Evolutionary conservation across 2,329 filamentous ascomycete genomes (phyloP), one percentile per base, ranked within the genome.

Genomic region (Penicillium concentricum): DNA sequence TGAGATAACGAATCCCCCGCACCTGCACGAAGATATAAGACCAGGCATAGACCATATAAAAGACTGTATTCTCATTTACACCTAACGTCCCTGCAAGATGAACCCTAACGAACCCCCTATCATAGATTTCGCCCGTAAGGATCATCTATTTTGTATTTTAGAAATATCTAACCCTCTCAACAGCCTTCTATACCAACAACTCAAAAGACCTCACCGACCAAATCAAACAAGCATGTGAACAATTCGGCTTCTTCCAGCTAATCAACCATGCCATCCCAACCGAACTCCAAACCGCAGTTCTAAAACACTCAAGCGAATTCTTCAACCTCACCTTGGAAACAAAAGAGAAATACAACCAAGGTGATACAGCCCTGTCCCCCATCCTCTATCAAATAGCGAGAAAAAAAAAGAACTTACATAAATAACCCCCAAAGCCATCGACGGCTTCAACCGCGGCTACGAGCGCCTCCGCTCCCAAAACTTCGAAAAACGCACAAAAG

Each of bases 221-320:
- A 44, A 71, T 81, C 32, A 72, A 77, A 6, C 61, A 70, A 30
- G 77, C 77, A 48, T 81, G 79, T 59, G 67, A 74, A 18, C 76
- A 71, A 61, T 81, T 72, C 34, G 81, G 82, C 4, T 84, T 84
- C 68, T 83, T 84, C 69, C 80, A 82, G 61, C 75, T 84, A 48
- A 72, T 73, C 8, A 78, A 78, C 8, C 81, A 84, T 62, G 71
- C 75, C 4, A 73, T 84, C 4, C 67, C 78, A 1, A 58, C 71
- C 5, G 56, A 63, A 5, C 66, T 80, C 16, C 80, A 79, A 60
- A 59, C 74, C 10, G 66, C 66, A 2, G 73, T 78, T 2, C 72
- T 84, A 56, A 60, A 74, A 16, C 71, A 74, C 3, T 72, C 77
- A 15, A 73, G 76, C 60, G 71, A 70, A 13, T 76, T 85, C 62